Base-by-base conservation (phyloP, 2,329 filamentous ascomycete genomes). In the Sporothrix pseudoabietina region DNA sequence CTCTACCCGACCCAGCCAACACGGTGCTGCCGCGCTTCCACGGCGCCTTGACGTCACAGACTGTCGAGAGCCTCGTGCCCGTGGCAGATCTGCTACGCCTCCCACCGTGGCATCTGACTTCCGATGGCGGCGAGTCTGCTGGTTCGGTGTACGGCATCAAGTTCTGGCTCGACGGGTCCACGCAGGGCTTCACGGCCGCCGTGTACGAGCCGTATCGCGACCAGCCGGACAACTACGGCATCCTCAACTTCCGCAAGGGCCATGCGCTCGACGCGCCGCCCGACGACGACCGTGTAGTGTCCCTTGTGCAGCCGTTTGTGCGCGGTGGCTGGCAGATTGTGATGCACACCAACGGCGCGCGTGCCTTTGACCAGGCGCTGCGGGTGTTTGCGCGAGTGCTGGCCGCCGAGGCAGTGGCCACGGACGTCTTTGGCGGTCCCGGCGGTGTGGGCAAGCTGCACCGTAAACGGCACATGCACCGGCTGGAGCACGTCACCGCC, bases 201-300 rank as follows among this genome's bases (percentile, higher is more conserved):
- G 44, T 75, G n/a, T 71, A 73, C 63, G 54, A 65, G 63, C 52
- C 71, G 41, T 75, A 75, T 61, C 68, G 22, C 44, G 61, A 44
- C 52, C 49, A 77, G 4, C 73, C 76, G n/a, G 75, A 76, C 65
- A 75, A 76, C 69, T 76, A 74, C 65, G 79, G 61, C 78, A 79
- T 79, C 73, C 78, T 77, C 52, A 77, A 77, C 71, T 77, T 68
- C 77, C 71, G 73, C 39, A 26, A 71, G 47, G 70, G 73, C 16
- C 10, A 41, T 5, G 71, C 22, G 5, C 61, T 71, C 39, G 68
- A 71, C 26, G 71, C 71, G 14, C 55, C 71, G 47, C 71, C 71
- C 12, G 71, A 74, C 71, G 73, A 74, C 57, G 72, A 75, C 69
- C 55, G 66, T 14, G 59, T 75, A 1, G 57, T 66, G 26, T 39